Conservation (phyloP, 2,329 filamentous ascomycete genomes). For the Pseudogymnoascus sp. region DNA sequence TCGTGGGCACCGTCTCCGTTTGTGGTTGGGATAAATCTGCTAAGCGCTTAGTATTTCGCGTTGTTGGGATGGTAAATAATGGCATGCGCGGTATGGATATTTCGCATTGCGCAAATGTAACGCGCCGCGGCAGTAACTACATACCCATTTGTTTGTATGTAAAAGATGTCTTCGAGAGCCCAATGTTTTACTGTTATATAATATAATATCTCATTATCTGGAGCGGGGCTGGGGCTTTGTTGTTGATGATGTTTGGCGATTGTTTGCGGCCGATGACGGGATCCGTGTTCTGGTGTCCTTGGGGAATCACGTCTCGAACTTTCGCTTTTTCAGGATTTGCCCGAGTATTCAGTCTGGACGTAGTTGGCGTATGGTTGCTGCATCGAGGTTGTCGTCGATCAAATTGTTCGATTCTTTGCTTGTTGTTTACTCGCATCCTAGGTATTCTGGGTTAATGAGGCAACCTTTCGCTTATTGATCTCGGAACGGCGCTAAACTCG, state of each 20-base stretch:
- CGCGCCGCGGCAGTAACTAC: background rate
- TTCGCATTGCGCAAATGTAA: slow-evolving; percentile 3
- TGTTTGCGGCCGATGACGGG: slow-evolving; percentile 13
- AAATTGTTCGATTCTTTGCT: slow-evolving; percentile 13
- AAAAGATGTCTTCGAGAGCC: background rate
- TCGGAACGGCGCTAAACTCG: slow-evolving; percentile 13
- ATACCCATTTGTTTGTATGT: slow-evolving; percentile 9
- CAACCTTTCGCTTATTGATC: slow-evolving; percentile 15
- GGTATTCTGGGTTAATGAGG: slow-evolving; percentile 15
- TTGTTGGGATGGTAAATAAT: slow-evolving; percentile 10
- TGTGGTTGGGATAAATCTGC: slow-evolving; percentile 26
- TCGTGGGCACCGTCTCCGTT: slow-evolving; percentile 32
- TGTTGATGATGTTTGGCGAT: slow-evolving; percentile 15
- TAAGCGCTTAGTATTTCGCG: slow-evolving; percentile 11
- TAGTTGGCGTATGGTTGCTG: slow-evolving; percentile 6
- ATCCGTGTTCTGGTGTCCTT: slow-evolving; percentile 17
- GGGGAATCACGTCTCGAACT: slow-evolving; percentile 15
- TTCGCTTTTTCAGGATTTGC: background rate
- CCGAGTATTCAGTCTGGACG: background rate
- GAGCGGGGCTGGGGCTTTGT: slow-evolving; percentile 9
- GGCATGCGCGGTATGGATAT: slow-evolving; percentile 1
- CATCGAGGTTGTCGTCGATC: slow-evolving; percentile 10
- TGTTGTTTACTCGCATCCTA: slow-evolving; percentile 14
- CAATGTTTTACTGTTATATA: slow-evolving; percentile 12
- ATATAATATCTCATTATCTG: slow-evolving; percentile 8